phyloP scores from a whole-genome alignment of 352 stramenopile species.

The Pythium coloratum region DNA sequence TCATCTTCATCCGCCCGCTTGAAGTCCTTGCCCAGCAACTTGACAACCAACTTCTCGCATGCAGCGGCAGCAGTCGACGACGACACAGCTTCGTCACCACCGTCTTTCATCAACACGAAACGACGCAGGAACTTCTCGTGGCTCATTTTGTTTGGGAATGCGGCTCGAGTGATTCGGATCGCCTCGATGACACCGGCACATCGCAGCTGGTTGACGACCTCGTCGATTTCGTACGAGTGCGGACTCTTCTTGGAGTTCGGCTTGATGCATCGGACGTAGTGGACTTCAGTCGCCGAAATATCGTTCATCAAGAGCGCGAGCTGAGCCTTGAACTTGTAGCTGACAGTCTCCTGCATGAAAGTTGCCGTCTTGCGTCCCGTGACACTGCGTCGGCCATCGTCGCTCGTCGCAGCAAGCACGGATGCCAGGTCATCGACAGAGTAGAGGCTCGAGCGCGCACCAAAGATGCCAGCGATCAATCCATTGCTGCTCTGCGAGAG shows the following conservation, averaged over 20 bases:
- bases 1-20: constrained; percentile 36
- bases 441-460: constrained; percentile 49
- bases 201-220: constrained; percentile 85
- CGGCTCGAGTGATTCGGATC: constrained; percentile 87
- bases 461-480: constrained; percentile 75
- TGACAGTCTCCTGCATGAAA: constrained; percentile 89
- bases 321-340: constrained; percentile 90
- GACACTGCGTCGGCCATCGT: constrained; percentile 42
- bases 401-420: constrained; percentile 50
- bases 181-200: constrained; percentile 90
- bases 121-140: constrained; percentile 89
- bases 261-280: constrained; percentile 92
- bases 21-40: constrained; percentile 53
- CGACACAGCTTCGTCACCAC: constrained; percentile 20
- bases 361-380: constrained; percentile 61
- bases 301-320: constrained; percentile 85
- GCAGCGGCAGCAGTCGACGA: constrained; percentile 60
- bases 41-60: constrained; percentile 56
- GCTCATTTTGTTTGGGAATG: constrained; percentile 93
- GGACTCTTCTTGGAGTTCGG: constrained; percentile 85
- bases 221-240: constrained; percentile 80
- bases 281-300: constrained; percentile 82
- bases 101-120: constrained; percentile 75
- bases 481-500: constrained; percentile 67
- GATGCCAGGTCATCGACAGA: constrained; percentile 62